Conservation (phyloP, 108 stramenopile genomes). For the Cyclostephanos invisitatus region DNA sequence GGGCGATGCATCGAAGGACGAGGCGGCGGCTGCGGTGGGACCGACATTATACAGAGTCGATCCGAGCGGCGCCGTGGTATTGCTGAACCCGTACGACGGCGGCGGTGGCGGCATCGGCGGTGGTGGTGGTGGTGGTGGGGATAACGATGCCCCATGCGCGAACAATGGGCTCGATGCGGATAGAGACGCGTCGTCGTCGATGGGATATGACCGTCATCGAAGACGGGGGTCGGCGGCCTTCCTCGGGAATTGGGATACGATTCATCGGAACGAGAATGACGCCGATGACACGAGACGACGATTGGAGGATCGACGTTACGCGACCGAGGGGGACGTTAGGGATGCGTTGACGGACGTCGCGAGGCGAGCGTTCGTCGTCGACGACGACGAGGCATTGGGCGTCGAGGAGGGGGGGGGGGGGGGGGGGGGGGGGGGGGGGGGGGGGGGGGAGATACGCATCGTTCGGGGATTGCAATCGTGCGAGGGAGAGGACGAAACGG, state of each 20-base stretch:
- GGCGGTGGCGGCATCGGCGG: background rate
- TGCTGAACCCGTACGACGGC: constrained; percentile 14
- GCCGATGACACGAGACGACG: constrained; percentile 12
- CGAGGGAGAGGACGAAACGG: background rate
- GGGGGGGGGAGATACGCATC: background rate
- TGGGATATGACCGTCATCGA: too few relatives aligned
- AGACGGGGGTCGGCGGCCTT: constrained; percentile 12
- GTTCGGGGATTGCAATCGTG: too few relatives aligned
- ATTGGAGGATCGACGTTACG: constrained; percentile 4
- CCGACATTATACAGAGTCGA: constrained; percentile 70
- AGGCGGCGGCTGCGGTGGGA: background rate
- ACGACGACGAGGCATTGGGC: background rate
- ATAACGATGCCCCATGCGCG: too few relatives aligned
- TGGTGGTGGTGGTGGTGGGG: background rate
- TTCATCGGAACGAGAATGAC: constrained; percentile 7
- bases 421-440: background rate
- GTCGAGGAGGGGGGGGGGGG: background rate
- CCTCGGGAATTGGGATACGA: constrained; percentile 39
- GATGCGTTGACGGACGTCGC: constrained; percentile 15
- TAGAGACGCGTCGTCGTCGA: too few relatives aligned
- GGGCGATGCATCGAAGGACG: too few relatives aligned
- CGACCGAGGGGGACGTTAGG: constrained; percentile 29
- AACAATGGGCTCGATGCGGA: too few relatives aligned
- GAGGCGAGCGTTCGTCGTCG: constrained; percentile 9
- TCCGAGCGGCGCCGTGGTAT: constrained; percentile 64